Evolutionary conservation across 805 yeast genomes (phyloP).

Genomic region (Torulaspora indica): DNA sequence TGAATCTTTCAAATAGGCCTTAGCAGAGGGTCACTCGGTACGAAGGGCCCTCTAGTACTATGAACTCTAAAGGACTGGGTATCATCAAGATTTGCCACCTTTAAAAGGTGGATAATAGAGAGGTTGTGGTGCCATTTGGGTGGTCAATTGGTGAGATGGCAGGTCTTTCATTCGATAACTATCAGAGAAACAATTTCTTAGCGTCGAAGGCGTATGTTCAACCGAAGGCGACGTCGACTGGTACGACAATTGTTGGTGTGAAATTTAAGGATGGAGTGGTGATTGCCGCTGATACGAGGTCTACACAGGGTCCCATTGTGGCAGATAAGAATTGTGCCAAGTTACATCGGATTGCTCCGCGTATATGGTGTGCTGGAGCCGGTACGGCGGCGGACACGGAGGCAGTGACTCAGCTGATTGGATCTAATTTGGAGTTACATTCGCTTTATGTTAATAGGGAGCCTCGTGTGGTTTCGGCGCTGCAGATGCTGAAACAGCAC

Average conservation of each 20-base stretch:
- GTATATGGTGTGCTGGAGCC: slow-evolving; percentile 99
- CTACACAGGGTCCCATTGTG: slow-evolving; percentile 92
- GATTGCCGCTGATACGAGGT: slow-evolving; percentile 98
- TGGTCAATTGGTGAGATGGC: slow-evolving; percentile 47
- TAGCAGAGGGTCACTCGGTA: neutral
- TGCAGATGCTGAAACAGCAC: slow-evolving; percentile 92
- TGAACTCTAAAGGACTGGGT: neutral
- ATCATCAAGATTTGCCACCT: slow-evolving; percentile 14
- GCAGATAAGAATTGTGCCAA: slow-evolving; percentile 98
- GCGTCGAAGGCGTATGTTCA: slow-evolving; percentile 61
- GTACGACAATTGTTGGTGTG: slow-evolving; percentile 98
- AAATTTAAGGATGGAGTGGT: slow-evolving; percentile 91
- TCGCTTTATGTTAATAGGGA: slow-evolving; percentile 74
- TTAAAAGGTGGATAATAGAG: neutral
- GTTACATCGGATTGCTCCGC: slow-evolving; percentile 82
- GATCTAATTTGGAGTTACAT: slow-evolving; percentile 88
- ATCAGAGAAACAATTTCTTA: slow-evolving; percentile 78
- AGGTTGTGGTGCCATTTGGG: slow-evolving; percentile 4
- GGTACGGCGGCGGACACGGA: slow-evolving; percentile 99
- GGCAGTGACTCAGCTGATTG: slow-evolving; percentile 90
- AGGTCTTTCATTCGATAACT: slow-evolving; percentile 90
- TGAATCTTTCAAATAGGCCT: neutral
- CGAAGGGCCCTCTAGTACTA: neutral
- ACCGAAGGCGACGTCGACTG: slow-evolving; percentile 93
- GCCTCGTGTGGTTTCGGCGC: slow-evolving; percentile 90